Evolutionary conservation across 2,329 filamentous ascomycete genomes (phyloP).

Genomic region (Pestalotiopsis sp.): DNA sequence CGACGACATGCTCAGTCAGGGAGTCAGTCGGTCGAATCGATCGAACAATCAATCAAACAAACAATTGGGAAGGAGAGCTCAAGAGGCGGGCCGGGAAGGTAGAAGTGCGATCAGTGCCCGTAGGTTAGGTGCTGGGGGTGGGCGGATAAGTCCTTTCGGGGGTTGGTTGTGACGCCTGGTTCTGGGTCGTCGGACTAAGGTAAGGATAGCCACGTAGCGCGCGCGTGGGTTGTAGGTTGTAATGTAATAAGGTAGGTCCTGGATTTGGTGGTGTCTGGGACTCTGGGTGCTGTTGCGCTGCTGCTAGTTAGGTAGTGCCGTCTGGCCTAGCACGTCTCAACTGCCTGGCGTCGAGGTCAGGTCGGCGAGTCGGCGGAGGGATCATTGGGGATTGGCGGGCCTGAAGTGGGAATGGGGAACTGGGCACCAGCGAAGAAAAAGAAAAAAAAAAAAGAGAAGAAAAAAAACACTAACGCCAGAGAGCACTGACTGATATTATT

Average conservation of each 20-base stretch:
- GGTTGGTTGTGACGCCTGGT: neutral
- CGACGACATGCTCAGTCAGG: slow-evolving; percentile 36
- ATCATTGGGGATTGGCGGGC: neutral
- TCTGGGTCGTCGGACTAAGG: neutral
- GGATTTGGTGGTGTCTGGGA: neutral
- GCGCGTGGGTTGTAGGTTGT: neutral
- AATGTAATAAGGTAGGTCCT: neutral
- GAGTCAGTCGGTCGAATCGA: neutral
- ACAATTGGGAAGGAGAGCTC: neutral
- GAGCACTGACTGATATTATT: no score
- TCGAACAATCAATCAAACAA: slow-evolving; percentile 1
- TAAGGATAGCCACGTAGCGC: neutral
- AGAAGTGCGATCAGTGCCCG: neutral
- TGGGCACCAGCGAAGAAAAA: no score
- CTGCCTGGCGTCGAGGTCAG: neutral
- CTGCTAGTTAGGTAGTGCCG: neutral
- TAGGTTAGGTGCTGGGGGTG: neutral
- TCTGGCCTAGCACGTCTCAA: neutral
- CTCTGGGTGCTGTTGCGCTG: neutral
- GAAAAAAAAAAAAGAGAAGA: no score
- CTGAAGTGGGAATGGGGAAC: no score
- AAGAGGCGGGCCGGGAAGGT: neutral
- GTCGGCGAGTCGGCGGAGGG: neutral
- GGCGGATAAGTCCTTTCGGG: neutral
- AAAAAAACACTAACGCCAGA: no score